These are phyloP conservation scores for Lipomyces yamanashiensis DNA, from an alignment of 805 yeast species.

Conservation along the genomic window DNA sequence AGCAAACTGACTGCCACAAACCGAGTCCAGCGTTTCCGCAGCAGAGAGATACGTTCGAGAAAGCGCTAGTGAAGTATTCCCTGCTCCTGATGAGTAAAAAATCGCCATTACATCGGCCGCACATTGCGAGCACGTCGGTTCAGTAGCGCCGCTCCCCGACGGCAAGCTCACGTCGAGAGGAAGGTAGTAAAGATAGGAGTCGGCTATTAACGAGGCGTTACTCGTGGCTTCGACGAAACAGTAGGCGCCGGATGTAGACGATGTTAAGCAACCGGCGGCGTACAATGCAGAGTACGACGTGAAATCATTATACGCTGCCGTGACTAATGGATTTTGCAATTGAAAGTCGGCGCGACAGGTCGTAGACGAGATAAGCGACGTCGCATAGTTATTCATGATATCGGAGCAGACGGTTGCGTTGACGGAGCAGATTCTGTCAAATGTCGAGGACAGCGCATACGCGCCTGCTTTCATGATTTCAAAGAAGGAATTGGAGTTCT, in stretches of 20 bases:
- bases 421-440: constrained; percentile 41
- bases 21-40: constrained; percentile 33
- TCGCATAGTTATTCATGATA: constrained; percentile 38
- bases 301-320: constrained; percentile 41
- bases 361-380: constrained; percentile 21
- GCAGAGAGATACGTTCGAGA: constrained; percentile 42
- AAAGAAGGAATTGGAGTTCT: constrained; percentile 42
- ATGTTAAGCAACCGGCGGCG: constrained; percentile 41
- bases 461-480: constrained; percentile 40
- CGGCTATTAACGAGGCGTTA: constrained; percentile 33
- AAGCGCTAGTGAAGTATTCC: constrained; percentile 35
- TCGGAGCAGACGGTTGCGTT: constrained; percentile 35
- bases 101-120: constrained; percentile 40
- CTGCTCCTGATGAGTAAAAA: constrained; percentile 37
- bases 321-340: constrained; percentile 40
- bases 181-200: constrained; percentile 42
- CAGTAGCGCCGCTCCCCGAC: constrained; percentile 3
- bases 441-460: constrained; percentile 37
- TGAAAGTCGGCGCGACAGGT: constrained; percentile 39
- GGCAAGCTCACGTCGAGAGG: constrained; percentile 43
- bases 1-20: constrained; percentile 33
- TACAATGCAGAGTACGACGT: constrained; percentile 39
- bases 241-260: constrained; percentile 33
- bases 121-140: constrained; percentile 40
- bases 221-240: constrained; percentile 42